Conservation (phyloP, 805 yeast species). For the Jamesozyma lodderae region DNA sequence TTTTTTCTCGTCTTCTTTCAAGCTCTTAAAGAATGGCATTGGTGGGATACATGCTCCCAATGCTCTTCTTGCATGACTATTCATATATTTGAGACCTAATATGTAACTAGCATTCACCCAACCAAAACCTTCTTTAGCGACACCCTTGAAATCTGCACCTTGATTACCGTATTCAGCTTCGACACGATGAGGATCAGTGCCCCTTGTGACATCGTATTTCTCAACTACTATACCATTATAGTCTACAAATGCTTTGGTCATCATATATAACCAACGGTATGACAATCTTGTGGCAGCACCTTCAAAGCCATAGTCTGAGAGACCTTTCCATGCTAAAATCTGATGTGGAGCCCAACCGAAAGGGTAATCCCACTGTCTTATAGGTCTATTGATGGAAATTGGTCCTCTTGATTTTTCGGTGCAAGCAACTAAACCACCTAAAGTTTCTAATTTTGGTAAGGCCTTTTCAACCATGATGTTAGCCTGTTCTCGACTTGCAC, state of each 20-base stretch:
- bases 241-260: constrained; percentile 85
- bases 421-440: constrained; percentile 86
- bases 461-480: constrained; percentile 45
- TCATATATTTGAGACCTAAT: constrained; percentile 60
- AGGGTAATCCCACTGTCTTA: constrained; percentile 97
- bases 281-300: constrained; percentile 61
- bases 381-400: constrained; percentile 61
- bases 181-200: constrained; percentile 79
- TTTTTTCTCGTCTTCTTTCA: constrained; percentile 36
- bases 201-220: constrained; percentile 81
- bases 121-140: constrained; percentile 93
- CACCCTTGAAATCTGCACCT: constrained; percentile 87
- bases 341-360: constrained; percentile 99
- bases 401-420: constrained; percentile 67
- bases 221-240: constrained; percentile 93
- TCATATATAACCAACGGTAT: constrained; percentile 82
- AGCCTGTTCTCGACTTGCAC: constrained; percentile 64
- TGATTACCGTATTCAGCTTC: constrained; percentile 97
- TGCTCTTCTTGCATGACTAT: constrained; percentile 60
- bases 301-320: constrained; percentile 58
- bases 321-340: constrained; percentile 86
- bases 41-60: constrained; percentile 77
- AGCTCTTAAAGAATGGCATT: constrained; percentile 43
- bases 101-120: constrained; percentile 92
- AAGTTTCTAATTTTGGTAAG: constrained; percentile 63